These are phyloP conservation scores for Botrytis paeoniae DNA, from an alignment of 2,329 filamentous ascomycete genomes.

Conservation along the genomic window DNA sequence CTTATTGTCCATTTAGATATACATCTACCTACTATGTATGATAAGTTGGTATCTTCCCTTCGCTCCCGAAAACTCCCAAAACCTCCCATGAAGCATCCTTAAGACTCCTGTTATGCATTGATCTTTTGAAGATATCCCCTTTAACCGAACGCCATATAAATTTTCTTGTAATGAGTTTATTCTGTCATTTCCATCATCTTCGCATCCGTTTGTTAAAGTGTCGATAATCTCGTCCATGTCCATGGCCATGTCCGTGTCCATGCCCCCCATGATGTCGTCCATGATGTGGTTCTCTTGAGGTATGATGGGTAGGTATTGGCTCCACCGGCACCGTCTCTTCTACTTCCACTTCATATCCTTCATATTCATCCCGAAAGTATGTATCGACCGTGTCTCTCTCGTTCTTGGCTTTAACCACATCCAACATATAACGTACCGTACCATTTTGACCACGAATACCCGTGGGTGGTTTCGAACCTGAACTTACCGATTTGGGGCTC, in stretches of 20 bases:
- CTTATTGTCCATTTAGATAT: neutral
- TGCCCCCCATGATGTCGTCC: conserved; percentile 20
- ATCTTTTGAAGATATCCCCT: neutral
- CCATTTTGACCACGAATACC: conserved; percentile 53
- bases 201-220: conserved; percentile 26
- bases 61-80: conserved; percentile 6
- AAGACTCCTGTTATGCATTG: conserved; percentile 8
- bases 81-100: neutral
- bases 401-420: conserved; percentile 67
- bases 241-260: conserved; percentile 13
- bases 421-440: conserved; percentile 86
- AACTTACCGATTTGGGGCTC: conserved; percentile 35
- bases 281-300: conserved; percentile 24
- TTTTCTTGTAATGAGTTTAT: neutral
- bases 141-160: conserved; percentile 1
- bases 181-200: conserved; percentile 1
- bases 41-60: conserved; percentile 10
- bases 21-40: neutral
- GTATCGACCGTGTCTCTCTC: conserved; percentile 67
- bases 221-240: conserved; percentile 22
- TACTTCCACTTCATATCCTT: conserved; percentile 74
- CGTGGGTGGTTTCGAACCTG: conserved; percentile 28
- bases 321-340: conserved; percentile 52
- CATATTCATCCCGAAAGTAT: conserved; percentile 71
- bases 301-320: conserved; percentile 21